Evolutionary conservation across 1,284 basidiomycete genomes (phyloP).

Genomic region (Ceratobasidium sp.): DNA sequence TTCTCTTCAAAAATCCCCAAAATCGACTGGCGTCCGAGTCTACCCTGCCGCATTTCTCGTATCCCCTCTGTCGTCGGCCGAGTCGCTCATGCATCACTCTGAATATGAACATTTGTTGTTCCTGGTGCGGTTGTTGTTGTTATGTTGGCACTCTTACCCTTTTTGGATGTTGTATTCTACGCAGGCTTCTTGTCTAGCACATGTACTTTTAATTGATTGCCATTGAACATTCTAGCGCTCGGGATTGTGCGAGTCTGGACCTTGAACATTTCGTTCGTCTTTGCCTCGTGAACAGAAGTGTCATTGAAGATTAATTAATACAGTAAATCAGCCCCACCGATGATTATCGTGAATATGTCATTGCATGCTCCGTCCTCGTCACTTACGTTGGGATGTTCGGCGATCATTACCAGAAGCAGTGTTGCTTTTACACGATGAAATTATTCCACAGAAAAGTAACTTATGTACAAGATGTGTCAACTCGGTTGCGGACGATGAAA

Average conservation of each 20-base stretch:
- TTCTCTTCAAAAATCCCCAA: neutral
- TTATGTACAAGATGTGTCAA: conserved; percentile 28
- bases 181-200: neutral
- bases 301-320: too few relatives aligned
- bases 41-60: neutral
- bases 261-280: too few relatives aligned
- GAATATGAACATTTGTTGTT: conserved; percentile 3
- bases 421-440: neutral
- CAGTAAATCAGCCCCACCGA: too few relatives aligned
- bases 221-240: neutral
- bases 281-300: too few relatives aligned
- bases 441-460: too few relatives aligned
- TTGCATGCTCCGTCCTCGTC: too few relatives aligned
- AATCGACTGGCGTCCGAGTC: conserved; percentile 33
- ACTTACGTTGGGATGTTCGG: neutral
- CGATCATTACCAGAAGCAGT: neutral
- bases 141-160: conserved; percentile 11
- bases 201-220: conserved; percentile 34
- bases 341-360: too few relatives aligned
- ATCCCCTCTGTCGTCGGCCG: conserved; percentile 30
- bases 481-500: conserved; percentile 25
- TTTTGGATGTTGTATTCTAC: conserved; percentile 13
- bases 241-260: too few relatives aligned
- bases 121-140: conserved; percentile 10
- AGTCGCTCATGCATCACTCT: conserved; percentile 6